Conservation (phyloP, 306 rosid genomes). For the Lagenaria siceraria region DNA sequence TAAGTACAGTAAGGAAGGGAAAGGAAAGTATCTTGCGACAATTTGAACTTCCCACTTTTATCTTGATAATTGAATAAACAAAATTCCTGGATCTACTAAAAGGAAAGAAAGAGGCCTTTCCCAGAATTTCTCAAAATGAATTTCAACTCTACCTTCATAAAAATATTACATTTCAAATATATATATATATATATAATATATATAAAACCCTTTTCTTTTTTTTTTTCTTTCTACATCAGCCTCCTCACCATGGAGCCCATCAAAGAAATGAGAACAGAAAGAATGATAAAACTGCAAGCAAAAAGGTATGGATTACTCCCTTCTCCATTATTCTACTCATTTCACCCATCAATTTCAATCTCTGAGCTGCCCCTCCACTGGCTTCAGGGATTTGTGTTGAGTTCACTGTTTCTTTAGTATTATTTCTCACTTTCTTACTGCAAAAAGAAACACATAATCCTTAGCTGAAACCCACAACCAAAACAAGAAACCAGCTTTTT, state of each 20-base stretch:
- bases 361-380: constrained; percentile 49
- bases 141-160: background rate
- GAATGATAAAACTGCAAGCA: constrained; percentile 24
- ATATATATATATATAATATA: background rate
- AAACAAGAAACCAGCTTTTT: background rate
- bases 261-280: constrained; percentile 29
- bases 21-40: background rate
- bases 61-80: background rate
- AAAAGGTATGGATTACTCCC: constrained; percentile 10
- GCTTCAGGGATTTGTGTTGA: constrained; percentile 22
- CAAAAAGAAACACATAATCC: constrained; percentile 10
- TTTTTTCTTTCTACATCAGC: constrained; percentile 8
- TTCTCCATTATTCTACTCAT: constrained; percentile 22
- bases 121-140: background rate
- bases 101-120: background rate
- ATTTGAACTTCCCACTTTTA: background rate
- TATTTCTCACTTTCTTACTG: constrained; percentile 54
- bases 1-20: background rate
- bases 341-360: constrained; percentile 26
- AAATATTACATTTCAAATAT: constrained; percentile 15
- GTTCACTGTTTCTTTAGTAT: constrained; percentile 40
- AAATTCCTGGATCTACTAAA: background rate
- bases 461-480: background rate
- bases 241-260: constrained; percentile 30
- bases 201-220: background rate